Evolutionary conservation across 441 rosid species (phyloP), one percentile per base, ranked within the genome.

Genomic region (Breynia disticha): DNA sequence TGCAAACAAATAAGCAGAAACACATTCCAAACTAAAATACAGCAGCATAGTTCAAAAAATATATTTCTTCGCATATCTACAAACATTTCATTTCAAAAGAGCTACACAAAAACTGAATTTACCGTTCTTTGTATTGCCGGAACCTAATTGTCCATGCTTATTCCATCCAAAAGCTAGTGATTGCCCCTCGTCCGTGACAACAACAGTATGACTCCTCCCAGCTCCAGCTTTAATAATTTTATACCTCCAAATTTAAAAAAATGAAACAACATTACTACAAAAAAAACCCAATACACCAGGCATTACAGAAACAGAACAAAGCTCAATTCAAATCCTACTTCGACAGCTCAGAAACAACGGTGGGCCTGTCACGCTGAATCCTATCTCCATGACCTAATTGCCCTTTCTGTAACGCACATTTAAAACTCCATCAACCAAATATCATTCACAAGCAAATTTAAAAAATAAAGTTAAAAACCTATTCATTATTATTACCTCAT

Each of bases 131-230:
- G 55, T 65, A 0, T 86, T 80, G 44, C 99, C 97, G 44, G 78
- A 77, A 53, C 99, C 99, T 66, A 93, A 79, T 71, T 93, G 96
- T 48, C 99, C 99, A 72, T 83, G 86, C 64, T 86, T 93, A 63
- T 93, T 93, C 97, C 97, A 93, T 48, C 99, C 99, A 70, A 89
- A 93, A 57, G 90, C 87, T 44, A 89, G 64, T 12, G 97, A 89
- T 53, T 64, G 68, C 16, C 99, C 96, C 35, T 86, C 82, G 35
- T 80, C 84, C 48, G 95, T 81, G 53, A 93, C 82, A 63, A 86
- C 95, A 20, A 89, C 89, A 0, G 95, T 84, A 66, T 89, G 96
- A 62, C 53, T 83, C 79, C 70, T 84, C 49, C 99, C 99, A 15
- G 79, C 78, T 64, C 78, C 83, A 3, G 95, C 99, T 70, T 48